Evolutionary conservation across 257 asterid species (phyloP).

Genomic region (Mitragyna speciosa): DNA sequence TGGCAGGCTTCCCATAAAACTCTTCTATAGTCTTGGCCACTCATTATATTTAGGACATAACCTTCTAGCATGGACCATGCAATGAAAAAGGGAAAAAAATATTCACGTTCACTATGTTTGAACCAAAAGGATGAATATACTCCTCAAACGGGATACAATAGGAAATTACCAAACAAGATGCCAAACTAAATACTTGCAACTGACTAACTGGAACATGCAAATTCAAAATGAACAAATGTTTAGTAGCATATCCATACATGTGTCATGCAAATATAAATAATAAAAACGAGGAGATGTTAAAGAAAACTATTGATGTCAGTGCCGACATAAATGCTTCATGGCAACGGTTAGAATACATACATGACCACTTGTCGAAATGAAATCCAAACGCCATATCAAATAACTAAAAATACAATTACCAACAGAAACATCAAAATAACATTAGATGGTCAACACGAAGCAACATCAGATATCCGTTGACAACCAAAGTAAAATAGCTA

Average conservation of each 20-base stretch:
- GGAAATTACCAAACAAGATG: not conserved
- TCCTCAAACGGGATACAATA: not conserved
- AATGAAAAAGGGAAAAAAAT: not conserved
- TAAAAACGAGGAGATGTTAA: not conserved
- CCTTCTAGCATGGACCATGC: not conserved
- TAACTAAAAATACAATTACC: not conserved
- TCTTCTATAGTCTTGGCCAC: not conserved
- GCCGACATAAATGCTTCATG: not conserved
- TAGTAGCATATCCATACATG: not conserved
- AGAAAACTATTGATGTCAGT: not conserved
- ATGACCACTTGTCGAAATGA: not conserved
- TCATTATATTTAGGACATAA: not conserved
- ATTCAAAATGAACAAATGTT: not conserved
- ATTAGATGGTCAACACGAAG: not conserved
- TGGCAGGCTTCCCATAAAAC: not conserved
- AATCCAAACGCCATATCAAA: not conserved
- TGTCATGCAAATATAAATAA: not conserved
- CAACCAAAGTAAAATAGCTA: not conserved
- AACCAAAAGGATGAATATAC: not conserved
- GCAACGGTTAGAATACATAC: not conserved
- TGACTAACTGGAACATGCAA: not conserved
- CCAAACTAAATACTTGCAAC: not conserved
- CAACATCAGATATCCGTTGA: not conserved
- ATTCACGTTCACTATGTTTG: not conserved
- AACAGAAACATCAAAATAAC: not conserved